Evolutionary conservation across 805 yeast species (phyloP).

Genomic region (Priceomyces melissophilus): DNA sequence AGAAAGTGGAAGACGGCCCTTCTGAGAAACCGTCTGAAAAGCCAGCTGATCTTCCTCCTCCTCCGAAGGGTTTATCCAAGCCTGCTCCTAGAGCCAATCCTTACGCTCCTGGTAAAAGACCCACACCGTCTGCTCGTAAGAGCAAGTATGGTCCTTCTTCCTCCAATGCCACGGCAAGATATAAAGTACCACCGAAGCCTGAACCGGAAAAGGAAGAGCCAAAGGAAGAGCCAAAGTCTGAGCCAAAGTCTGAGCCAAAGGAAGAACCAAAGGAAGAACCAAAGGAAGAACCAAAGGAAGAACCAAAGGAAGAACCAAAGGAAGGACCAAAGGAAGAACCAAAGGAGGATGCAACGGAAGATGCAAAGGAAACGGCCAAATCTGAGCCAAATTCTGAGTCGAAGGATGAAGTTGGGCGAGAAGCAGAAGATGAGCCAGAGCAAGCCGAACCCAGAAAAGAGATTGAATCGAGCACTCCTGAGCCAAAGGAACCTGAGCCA

Average conservation of each 20-base stretch:
- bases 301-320: not conserved
- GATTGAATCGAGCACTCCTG: not conserved
- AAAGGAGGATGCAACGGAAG: too few species aligned
- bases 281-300: not conserved
- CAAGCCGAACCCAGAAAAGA: slow-evolving; percentile 1
- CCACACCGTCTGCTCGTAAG: slow-evolving; percentile 11
- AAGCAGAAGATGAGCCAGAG: not conserved
- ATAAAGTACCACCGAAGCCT: slow-evolving; percentile 1
- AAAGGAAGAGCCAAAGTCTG: not conserved
- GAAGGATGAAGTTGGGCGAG: not conserved
- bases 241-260: slow-evolving; percentile 2
- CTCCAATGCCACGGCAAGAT: not conserved
- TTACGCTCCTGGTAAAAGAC: slow-evolving; percentile 31
- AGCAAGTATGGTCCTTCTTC: slow-evolving; percentile 27
- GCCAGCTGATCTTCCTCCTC: slow-evolving; percentile 1
- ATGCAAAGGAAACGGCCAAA: too few species aligned
- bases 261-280: not conserved
- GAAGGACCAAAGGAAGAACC: not conserved
- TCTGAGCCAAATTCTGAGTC: not conserved
- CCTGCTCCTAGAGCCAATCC: slow-evolving; percentile 20
- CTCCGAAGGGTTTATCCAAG: not conserved
- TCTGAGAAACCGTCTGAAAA: not conserved
- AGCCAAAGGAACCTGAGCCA: not conserved
- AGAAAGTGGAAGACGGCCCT: too few species aligned
- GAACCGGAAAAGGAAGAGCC: too few species aligned